Base-by-base conservation (phyloP, 768 basidiomycete genomes). In the Lentinula sp. region DNA sequence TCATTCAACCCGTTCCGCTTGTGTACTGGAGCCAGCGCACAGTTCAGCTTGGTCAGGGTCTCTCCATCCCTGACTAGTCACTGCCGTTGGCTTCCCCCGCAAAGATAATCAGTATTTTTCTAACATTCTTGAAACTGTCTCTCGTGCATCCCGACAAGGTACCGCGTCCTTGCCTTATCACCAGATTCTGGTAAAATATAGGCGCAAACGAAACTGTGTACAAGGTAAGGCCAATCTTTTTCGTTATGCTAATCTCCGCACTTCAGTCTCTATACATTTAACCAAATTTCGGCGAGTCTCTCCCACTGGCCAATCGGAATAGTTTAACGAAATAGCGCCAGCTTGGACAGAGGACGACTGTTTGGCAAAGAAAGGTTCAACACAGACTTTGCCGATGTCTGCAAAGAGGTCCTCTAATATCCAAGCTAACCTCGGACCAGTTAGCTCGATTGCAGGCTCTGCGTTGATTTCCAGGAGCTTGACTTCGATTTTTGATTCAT, bases 361-460 rank as follows among this genome's bases (percentile, higher is more conserved):
- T 62, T 60, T 58, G 9, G 65, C 64, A 63, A 86, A 78, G 69
- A 88, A 95, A 1, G 94, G 91, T 55, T 77, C 77, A 2, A 96
- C 80, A 65, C 87, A 88, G 28, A 85, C 79, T 63, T 81, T 74
- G 1, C 84, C 85, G 16, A 92, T 89, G 0, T 84, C 80, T 37
- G 75, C 74, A 75, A 97, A 96, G 57, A 97, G 76, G 64, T 91
- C 89, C 66, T 88, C 84, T 57, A 97, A 74, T 49, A 95, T 85
- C 83, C 90, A 90, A 16, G 84, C 82, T 39, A 98, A 74, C 33
- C 93, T 81, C 39, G 86, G 81, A 1, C 95, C 97, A 0, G 95
- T 95, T 59, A 96, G 82, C 67, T 95, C 92, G 61, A 98, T 96
- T 48, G 97, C 97, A 1, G 97, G 96, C 64, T 95, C 95, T 6